Evolutionary conservation across 148 eudicot species (phyloP).

Genomic region (Chenopodium berlandieri): DNA sequence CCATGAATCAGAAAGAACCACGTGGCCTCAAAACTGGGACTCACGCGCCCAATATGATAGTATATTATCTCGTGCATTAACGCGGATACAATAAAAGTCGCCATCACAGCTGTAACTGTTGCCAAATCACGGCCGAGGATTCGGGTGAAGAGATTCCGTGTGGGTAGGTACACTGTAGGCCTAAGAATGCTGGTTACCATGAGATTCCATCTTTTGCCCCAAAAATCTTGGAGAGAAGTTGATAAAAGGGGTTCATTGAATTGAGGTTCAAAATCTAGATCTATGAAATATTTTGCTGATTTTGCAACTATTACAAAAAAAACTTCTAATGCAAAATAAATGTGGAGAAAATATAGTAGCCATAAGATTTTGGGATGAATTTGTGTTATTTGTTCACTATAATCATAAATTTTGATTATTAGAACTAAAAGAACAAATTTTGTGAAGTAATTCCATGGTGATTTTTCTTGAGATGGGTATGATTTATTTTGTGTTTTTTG

Average conservation of each 20-base stretch:
- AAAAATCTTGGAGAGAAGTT: conserved; percentile 56
- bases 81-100: conserved; percentile 44
- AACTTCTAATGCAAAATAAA: conserved; percentile 45
- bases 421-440: conserved; percentile 30
- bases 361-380: conserved; percentile 38
- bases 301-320: conserved; percentile 31
- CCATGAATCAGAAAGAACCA: conserved; percentile 52
- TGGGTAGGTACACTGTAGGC: conserved; percentile 44
- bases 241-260: conserved; percentile 55
- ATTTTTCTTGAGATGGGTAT: conserved; percentile 18
- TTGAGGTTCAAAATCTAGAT: conserved; percentile 44
- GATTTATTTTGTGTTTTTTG: not conserved
- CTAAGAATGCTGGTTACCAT: conserved; percentile 45
- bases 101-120: conserved; percentile 24
- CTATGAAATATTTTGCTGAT: conserved; percentile 25
- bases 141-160: not conserved
- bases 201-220: conserved; percentile 65
- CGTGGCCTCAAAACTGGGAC: conserved; percentile 42
- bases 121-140: conserved; percentile 34
- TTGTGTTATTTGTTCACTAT: conserved; percentile 8
- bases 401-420: conserved; percentile 27
- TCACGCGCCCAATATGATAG: conserved; percentile 37
- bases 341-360: conserved; percentile 33
- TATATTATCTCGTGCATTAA: conserved; percentile 53
- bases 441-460: conserved; percentile 33